phyloP scores from a whole-genome alignment of 768 basidiomycete species.

The Hygrophoropsis aurantiaca region DNA sequence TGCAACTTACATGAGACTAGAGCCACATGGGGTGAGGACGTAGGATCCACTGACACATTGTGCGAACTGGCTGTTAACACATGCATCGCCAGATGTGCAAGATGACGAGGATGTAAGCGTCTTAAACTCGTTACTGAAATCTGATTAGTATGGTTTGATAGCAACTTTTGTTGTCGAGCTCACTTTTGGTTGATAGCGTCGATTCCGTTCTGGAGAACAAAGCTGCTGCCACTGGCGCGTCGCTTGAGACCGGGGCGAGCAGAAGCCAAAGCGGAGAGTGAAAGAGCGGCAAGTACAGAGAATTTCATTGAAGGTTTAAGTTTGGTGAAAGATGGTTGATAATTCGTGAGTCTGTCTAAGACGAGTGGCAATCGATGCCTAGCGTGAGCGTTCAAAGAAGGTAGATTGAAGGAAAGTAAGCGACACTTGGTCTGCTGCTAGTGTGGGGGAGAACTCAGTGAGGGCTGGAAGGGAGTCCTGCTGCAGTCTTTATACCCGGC shows the following conservation, averaged over 20 bases:
- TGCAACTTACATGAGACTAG: slow-evolving; percentile 20
- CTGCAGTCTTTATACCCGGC: slow-evolving; percentile 17
- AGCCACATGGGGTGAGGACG: slow-evolving; percentile 19
- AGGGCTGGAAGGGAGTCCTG: background rate
- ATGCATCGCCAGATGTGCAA: slow-evolving; percentile 43
- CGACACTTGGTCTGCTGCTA: slow-evolving; percentile 26
- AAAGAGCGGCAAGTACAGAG: slow-evolving; percentile 32
- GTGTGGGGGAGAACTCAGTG: background rate
- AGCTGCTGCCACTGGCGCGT: slow-evolving; percentile 10
- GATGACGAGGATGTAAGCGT: slow-evolving; percentile 29
- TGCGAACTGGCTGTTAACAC: slow-evolving; percentile 49
- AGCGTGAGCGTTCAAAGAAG: slow-evolving; percentile 7
- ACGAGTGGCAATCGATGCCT: slow-evolving; percentile 24
- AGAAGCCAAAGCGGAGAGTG: slow-evolving; percentile 25
- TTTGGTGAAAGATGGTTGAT: background rate
- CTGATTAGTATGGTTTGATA: slow-evolving; percentile 7
- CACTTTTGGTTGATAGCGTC: slow-evolving; percentile 44
- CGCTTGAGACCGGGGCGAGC: slow-evolving; percentile 38
- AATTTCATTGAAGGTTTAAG: slow-evolving; percentile 34
- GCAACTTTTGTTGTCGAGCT: slow-evolving; percentile 5
- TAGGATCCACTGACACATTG: slow-evolving; percentile 53
- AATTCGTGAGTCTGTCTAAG: slow-evolving; percentile 3
- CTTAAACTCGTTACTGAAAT: slow-evolving; percentile 18
- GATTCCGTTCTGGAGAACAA: slow-evolving; percentile 40
- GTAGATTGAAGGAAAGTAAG: slow-evolving; percentile 15